Percentiles rank a stretch among this genome's conserved stretches.
phyloP scores from a whole-genome alignment of 176 grass and related monocot genomes.

The Raddia distichophylla region DNA sequence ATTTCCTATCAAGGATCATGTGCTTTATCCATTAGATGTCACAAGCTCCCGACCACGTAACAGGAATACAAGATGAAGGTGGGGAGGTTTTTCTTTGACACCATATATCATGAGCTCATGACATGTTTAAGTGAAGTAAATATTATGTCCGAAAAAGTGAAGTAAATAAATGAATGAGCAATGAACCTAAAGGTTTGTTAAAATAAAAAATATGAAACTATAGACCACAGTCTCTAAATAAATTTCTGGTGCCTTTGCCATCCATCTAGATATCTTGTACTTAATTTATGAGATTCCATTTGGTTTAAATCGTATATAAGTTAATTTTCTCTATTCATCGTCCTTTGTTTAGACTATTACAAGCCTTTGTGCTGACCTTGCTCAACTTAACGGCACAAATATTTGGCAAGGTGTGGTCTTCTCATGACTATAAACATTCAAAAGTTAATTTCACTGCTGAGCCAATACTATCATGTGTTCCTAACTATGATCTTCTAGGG shows the following conservation, averaged over 20 bases:
- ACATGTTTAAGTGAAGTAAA: not conserved
- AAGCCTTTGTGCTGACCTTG: constrained; percentile 56
- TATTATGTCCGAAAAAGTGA: not conserved
- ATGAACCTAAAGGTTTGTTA: not conserved
- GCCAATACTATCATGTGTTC: not conserved
- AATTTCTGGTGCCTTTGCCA: not conserved
- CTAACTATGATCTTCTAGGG: constrained; percentile 43
- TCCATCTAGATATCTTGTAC: constrained; percentile 27
- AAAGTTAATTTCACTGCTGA: not conserved
- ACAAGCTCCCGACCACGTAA: not conserved
- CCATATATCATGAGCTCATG: constrained; percentile 7
- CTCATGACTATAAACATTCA: constrained; percentile 5
- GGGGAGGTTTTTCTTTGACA: constrained; percentile 17
- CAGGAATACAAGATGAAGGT: not conserved
- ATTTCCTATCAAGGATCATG: constrained; percentile 2
- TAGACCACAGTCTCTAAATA: not conserved
- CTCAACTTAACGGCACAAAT: constrained; percentile 57
- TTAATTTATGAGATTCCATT: not conserved
- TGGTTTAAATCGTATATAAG: not conserved
- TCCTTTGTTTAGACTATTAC: constrained; percentile 54
- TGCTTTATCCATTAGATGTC: constrained; percentile 5
- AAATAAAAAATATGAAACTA: not conserved
- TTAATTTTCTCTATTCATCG: constrained; percentile 30
- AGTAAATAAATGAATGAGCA: constrained; percentile 17
- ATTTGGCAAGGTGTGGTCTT: constrained; percentile 64